These are phyloP conservation scores for Nicotiana sylvestris DNA, from an alignment of 257 asterid genomes.

Conservation along the genomic window DNA sequence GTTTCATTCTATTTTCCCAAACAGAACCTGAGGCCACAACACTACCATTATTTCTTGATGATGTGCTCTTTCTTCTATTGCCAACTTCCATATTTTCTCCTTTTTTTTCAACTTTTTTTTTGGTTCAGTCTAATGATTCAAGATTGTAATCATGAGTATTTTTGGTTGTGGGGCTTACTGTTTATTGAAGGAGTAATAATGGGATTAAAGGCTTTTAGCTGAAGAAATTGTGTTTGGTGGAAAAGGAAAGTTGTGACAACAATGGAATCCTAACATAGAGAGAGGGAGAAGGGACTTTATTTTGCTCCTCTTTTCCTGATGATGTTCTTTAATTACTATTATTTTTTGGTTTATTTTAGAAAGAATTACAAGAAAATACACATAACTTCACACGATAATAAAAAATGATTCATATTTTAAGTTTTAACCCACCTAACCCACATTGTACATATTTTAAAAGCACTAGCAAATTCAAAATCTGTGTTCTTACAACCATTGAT, in stretches of 20 bases:
- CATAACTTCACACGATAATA: too few species aligned
- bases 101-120: constrained; percentile 5
- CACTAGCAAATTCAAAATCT: too few species aligned
- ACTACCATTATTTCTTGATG: constrained; percentile 36
- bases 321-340: too few species aligned
- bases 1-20: constrained; percentile 91
- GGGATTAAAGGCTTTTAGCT: constrained; percentile 33
- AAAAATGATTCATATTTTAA: too few species aligned
- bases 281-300: not conserved
- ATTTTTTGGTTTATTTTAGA: too few species aligned
- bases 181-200: constrained; percentile 14
- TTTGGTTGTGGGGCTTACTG: constrained; percentile 23
- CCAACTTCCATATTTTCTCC: constrained; percentile 38
- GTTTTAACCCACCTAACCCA: too few species aligned
- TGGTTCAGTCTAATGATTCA: constrained; percentile 2
- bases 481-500: too few species aligned
- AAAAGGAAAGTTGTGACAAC: constrained; percentile 26
- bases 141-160: constrained; percentile 22
- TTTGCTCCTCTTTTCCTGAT: not conserved
- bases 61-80: constrained; percentile 33
- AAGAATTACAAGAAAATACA: too few species aligned
- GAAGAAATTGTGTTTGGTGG: constrained; percentile 32
- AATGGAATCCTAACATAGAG: constrained; percentile 25
- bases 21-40: constrained; percentile 64
- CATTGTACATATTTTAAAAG: too few species aligned